Base-by-base conservation (phyloP, 2,329 filamentous ascomycete species). In the Metarhizium anisopliae region DNA sequence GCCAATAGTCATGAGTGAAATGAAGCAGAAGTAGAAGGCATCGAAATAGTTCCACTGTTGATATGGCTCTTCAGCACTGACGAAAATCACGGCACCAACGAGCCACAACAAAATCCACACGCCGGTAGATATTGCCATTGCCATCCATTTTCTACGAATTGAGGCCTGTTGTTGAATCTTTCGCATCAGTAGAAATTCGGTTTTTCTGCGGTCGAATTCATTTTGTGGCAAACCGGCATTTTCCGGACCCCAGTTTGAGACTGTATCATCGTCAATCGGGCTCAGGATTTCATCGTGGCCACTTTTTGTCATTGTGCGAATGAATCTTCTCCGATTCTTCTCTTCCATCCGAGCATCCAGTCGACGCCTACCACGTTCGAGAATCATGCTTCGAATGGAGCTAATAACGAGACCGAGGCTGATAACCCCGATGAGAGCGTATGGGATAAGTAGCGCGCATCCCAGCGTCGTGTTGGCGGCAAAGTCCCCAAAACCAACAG, bases 1-100 rank as follows among this genome's bases (percentile, higher is more conserved):
- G 1, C 92, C 92, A 42, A 96, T 89, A 0, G 92, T 96, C 2
- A 91, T 77, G 29, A 96, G 80, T 2, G 85, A 86, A 38, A 90
- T 84, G 68, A 94, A 96, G 61, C 85, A 85, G 66, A 96, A 95
- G 70, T 96, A 96, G 47, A 96, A 77, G 0, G 85, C 81, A 56
- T 91, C 76, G 62, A 93, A 96, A 66, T 95, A 96, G 1, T 72
- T 77, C 83, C 90, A 86, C 3, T 67, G 53, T 60, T 86, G 82
- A 52, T 82, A 83, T 0, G 67, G 64, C 16, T 64, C 55, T 65
- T 86, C 83, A 53, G 70, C 75, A 11, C 65, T 66, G 62, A 78
- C 71, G 60, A 96, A 96, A 10, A 94, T 80, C 14, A 84, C 75
- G 2, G 90, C 90, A 3, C 92, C 92, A 0, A 87, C 72, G 38